phyloP scores from a whole-genome alignment of 352 stramenopile genomes.

The Globisporangium alternatum region DNA sequence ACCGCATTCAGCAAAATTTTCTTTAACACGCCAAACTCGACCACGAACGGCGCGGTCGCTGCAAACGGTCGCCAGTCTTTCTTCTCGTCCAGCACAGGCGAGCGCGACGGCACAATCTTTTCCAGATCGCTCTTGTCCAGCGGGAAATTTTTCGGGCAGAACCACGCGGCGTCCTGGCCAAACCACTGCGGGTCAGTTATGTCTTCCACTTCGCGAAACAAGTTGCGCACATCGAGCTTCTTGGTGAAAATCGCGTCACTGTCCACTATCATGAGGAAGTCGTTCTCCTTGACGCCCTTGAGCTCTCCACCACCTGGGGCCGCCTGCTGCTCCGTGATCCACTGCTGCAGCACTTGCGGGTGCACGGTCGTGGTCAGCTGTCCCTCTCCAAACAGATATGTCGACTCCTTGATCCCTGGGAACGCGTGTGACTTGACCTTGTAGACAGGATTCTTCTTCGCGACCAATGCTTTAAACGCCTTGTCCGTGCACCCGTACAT shows the following conservation, averaged over 20 bases:
- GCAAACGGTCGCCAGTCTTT: constrained; percentile 74
- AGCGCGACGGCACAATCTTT: constrained; percentile 39
- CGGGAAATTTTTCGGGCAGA: constrained; percentile 52
- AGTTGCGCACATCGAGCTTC: constrained; percentile 66
- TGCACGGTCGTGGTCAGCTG: constrained; percentile 65
- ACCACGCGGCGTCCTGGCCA: constrained; percentile 82
- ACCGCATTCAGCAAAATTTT: constrained; percentile 48
- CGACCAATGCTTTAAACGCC: constrained; percentile 31
- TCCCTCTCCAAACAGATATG: constrained; percentile 54
- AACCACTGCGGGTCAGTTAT: constrained; percentile 45
- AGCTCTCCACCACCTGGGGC: constrained; percentile 25
- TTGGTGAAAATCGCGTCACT: constrained; percentile 83
- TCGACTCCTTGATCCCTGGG: constrained; percentile 24
- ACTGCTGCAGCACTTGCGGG: constrained; percentile 47
- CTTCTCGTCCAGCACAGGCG: constrained; percentile 30
- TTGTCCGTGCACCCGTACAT: constrained; percentile 64
- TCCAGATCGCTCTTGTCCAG: constrained; percentile 34
- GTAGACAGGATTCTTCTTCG: constrained; percentile 50
- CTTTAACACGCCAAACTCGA: constrained; percentile 50
- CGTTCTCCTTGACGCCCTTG: constrained; percentile 38
- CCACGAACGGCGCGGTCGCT: constrained; percentile 67
- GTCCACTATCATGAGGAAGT: constrained; percentile 79
- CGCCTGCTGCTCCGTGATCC: constrained; percentile 37
- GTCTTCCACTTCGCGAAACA: constrained; percentile 64
- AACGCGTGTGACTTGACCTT: constrained; percentile 48